These are phyloP conservation scores for Citrus hindsii DNA, from an alignment of 345 rosid species.

Conservation along the genomic window DNA sequence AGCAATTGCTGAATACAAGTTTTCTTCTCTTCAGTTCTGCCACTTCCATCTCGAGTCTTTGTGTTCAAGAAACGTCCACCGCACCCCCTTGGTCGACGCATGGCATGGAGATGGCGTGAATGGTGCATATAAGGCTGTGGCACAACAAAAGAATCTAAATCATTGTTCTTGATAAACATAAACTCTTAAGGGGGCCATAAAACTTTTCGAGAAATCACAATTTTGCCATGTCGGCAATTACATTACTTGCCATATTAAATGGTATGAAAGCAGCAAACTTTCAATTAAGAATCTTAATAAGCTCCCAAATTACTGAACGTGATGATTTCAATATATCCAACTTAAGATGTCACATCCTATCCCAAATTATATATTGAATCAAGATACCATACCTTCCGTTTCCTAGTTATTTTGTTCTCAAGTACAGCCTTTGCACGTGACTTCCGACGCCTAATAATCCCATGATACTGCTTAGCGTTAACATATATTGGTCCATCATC, in stretches of 20 bases:
- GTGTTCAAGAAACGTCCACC: slow-evolving; percentile 97
- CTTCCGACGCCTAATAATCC: slow-evolving; percentile 81
- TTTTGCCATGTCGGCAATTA: background rate
- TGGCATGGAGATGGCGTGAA: slow-evolving; percentile 92
- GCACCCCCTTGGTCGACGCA: slow-evolving; percentile 94
- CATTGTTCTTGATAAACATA: background rate
- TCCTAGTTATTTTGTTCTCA: slow-evolving; percentile 42
- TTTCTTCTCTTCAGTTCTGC: slow-evolving; percentile 33
- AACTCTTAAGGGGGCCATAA: background rate
- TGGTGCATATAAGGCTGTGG: slow-evolving; percentile 83
- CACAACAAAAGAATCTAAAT: slow-evolving; percentile 15
- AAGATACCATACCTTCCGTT: slow-evolving; percentile 59
- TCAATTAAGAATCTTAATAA: background rate
- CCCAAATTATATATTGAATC: background rate
- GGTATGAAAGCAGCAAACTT: background rate
- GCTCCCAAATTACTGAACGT: background rate
- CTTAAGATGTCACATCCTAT: background rate
- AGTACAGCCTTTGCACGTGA: slow-evolving; percentile 87
- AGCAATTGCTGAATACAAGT: slow-evolving; percentile 3
- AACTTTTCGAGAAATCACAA: background rate
- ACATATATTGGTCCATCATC: slow-evolving; percentile 87
- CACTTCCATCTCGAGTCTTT: slow-evolving; percentile 29
- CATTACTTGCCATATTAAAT: background rate
- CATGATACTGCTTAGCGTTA: slow-evolving; percentile 95
- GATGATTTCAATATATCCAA: background rate